phyloP scores from a whole-genome alignment of 257 asterid genomes.

The Schizonepeta tenuifolia region DNA sequence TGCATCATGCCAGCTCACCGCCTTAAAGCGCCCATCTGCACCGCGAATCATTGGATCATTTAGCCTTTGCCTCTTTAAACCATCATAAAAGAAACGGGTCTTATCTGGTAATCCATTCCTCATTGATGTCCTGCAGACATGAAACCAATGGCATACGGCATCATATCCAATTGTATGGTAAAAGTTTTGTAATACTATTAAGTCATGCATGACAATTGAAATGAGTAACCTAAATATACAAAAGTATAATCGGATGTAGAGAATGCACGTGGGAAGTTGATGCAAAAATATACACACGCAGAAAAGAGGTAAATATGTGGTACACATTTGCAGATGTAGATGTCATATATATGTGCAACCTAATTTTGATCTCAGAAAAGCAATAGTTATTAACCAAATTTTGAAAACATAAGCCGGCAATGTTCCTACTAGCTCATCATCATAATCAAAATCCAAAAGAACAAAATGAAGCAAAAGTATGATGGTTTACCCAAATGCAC shows the following conservation, averaged over 20 bases:
- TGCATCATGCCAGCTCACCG: slow-evolving; percentile 96
- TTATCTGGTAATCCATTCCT: slow-evolving; percentile 99
- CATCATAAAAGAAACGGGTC: slow-evolving; percentile 97
- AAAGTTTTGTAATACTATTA: neutral
- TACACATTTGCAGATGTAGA: slow-evolving; percentile 17
- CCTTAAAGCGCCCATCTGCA: slow-evolving; percentile 93
- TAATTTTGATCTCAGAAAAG: neutral
- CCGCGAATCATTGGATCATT: slow-evolving; percentile 98
- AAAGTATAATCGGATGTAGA: no score
- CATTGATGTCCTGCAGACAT: slow-evolving; percentile 81
- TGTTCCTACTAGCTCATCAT: slow-evolving; percentile 11
- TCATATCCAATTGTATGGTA: neutral
- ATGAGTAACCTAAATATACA: no score
- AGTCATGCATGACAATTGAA: slow-evolving; percentile 1
- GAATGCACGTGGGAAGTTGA: no score
- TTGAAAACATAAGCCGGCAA: slow-evolving; percentile 1
- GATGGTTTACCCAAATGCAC: neutral
- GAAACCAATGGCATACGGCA: slow-evolving; percentile 27
- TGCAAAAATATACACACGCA: no score
- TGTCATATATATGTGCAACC: slow-evolving; percentile 14
- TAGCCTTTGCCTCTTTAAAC: slow-evolving; percentile 96
- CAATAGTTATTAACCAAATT: neutral
- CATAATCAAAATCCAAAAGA: neutral
- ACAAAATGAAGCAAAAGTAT: neutral
- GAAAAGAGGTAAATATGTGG: neutral